Evolutionary conservation across 305 asterid genomes (phyloP), one percentile per base, ranked within the genome.

Genomic region (Withania somnifera): DNA sequence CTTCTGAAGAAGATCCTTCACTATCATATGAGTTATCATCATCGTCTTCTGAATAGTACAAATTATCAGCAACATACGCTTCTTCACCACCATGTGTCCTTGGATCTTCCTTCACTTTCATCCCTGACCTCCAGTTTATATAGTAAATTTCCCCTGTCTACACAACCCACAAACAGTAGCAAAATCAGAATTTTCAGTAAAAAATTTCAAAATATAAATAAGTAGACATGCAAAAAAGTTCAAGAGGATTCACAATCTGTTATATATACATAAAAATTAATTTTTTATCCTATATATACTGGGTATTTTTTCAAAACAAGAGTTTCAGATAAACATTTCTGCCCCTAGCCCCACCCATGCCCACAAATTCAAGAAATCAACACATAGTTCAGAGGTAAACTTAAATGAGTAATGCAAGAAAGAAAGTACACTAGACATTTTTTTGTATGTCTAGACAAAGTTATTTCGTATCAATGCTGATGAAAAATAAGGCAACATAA

Each of bases 121-220:
- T 86, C 50, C 92, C 92, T 5, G 92, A 85, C 69, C 82, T 87
- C 92, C 92, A 87, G 80, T 89, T 89, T 32, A 87, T 84, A 81
- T 81, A 89, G 73, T 87, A 89, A 22, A 89, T 60, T 58, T 89
- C 90, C 50, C 92, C 92, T 3, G 88, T 89, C 92, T 89, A 82
- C 68, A 30, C 45, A 24, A 69, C 32, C 22, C 22, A 38, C 9
- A 28, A 45, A 2, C 15, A n/a, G 6, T 0, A 0, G 10, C 5
- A 0, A 5, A 66, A 5, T 0, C 30, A 36, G 0, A 10, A 67
- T 67, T 67, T 36, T 36, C n/a, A 5, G 0, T 10, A 36, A 5
- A 5, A 1, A 10, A 5, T 32, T 20, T 32, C 8, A 34, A 5
- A 17, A n/a, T 32, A 32, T 13, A 20, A 66, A 63, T 14, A 63